Evolutionary conservation across 306 rosid genomes (phyloP), one percentile per base, ranked within the genome.

Genomic region (Citrullus colocynthis): DNA sequence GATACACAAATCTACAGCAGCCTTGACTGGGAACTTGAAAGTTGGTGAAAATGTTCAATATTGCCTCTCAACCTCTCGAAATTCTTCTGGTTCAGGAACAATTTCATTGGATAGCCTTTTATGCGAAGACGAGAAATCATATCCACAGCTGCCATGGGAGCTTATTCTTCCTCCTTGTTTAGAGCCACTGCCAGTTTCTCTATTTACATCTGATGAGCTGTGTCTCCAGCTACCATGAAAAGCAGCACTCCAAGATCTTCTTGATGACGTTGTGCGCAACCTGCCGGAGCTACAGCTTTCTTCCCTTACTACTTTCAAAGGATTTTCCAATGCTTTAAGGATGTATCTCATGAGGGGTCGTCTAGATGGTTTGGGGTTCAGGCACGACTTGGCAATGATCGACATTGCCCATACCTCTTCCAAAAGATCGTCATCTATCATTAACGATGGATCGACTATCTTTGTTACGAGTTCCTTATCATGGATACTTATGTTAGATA

Each of bases 361-460:
- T 82, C 86, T 89, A 7, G 89, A 84, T 61, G 97, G 87, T 81
- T 81, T 89, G 6, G 97, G 93, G 79, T 89, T 96, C 49, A 96
- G 88, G 86, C 99, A 96, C n/a, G 97, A 89, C 83, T 89, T 84
- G 59, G 99, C 99, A 54, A 96, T 92, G 28, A 96, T 87, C 36
- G 97, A 91, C 93, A 92, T 90, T 15, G 98, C 97, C 99, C 98
- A 96, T 24, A 91, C 96, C 83, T 96, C 99, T 81, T 96, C 97
- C 81, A 96, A 42, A 24, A 92, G 84, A 87, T 96, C 99, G 69
- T 96, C 99, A 58, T 96, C 91, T 66, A 96, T 82, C 11, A 96
- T 88, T 75, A 96, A 83, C 65, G 90, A 85, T 4, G 99, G 93
- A 61, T 96, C 99, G 6, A 92, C 83, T 39, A 96, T 92, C 85